phyloP scores from a whole-genome alignment of 75 land plant genomes.

The Pinus taeda region DNA sequence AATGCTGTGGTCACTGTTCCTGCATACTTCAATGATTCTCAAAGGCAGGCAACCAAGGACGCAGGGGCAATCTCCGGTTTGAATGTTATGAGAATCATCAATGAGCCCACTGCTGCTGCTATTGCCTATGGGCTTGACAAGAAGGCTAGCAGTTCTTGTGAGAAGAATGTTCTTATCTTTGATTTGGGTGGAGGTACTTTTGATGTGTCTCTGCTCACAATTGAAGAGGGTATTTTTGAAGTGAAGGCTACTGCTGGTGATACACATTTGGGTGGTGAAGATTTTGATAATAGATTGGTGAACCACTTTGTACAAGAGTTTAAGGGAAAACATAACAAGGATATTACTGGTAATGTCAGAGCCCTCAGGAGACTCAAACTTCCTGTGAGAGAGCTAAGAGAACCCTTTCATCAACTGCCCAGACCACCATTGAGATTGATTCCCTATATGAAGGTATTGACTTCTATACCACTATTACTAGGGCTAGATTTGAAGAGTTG shows the following conservation, averaged over 20 bases:
- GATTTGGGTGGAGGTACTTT: slow-evolving; percentile 73
- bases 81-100: slow-evolving; percentile 27
- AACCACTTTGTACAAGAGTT: slow-evolving; percentile 27
- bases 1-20: slow-evolving; percentile 25
- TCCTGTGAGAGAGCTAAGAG: slow-evolving; percentile 48
- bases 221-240: slow-evolving; percentile 79
- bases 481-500: slow-evolving; percentile 44
- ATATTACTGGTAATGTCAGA: slow-evolving; percentile 31
- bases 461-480: slow-evolving; percentile 26
- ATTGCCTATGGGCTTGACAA: slow-evolving; percentile 82
- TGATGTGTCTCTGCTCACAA: slow-evolving; percentile 73
- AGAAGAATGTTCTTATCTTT: slow-evolving; percentile 71
- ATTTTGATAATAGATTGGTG: slow-evolving; percentile 18
- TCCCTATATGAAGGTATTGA: slow-evolving; percentile 39
- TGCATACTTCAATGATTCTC: slow-evolving; percentile 6
- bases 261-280: slow-evolving; percentile 54
- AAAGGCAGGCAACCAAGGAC: slow-evolving; percentile 17
- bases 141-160: slow-evolving; percentile 60
- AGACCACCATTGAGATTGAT: slow-evolving; percentile 46
- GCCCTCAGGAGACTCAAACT: slow-evolving; percentile 33
- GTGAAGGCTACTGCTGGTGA: slow-evolving; percentile 73
- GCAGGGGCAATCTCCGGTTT: slow-evolving; percentile 14
- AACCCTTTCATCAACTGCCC: slow-evolving; percentile 40
- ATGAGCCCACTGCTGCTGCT: slow-evolving; percentile 74
- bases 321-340: slow-evolving; percentile 36